Evolutionary conservation across 495 filamentous ascomycete genomes (phyloP), one percentile per base, ranked within the genome.

Genomic region (Jackrogersella minutella): DNA sequence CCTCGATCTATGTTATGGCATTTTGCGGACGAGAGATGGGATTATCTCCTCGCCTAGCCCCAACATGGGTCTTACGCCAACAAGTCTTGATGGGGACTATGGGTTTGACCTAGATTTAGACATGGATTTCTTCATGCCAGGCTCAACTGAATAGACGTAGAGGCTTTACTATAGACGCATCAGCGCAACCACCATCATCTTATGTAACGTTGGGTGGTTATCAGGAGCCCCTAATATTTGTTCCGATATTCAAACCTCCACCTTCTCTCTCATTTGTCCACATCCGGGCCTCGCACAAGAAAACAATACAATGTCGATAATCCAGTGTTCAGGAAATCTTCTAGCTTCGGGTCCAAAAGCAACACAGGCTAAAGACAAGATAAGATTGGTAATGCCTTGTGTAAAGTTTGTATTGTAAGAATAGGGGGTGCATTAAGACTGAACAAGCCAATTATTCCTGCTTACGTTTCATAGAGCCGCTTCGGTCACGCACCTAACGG

Each of bases 1-100:
- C 51, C 59, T 81, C 11, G 58, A 67, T 13, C 50, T 65, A 13
- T 77, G 77, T 40, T 60, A 71, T 33, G 40, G 68, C 21, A 58
- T 79, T 17, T 41, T 79, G 8, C 50, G 71, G 14, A 44, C 46
- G 14, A 52, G 53, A 51, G 57, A 39, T 13, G 62, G 57, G 3
- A 34, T 46, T 5, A 26, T 57, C 5, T 30, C 64, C 16, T 56
- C 54, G 14, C 52, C 56, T 0, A n/a, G 34, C 53, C 26, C 39
- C 17, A 55, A 64, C 24, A 43, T 51, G 5, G 59, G 43, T 5
- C 47, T 71, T 21, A 66, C 68, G 9, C 64, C 63, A 2, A 51
- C 21, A 3, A 64, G 51, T 14, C 28, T 67, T 16, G 54, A 66
- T 16, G 57, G 47, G 6, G 60, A 39, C 8, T 73, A 59, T 34